Conservation (phyloP, 129 eudicot genomes). For the Smallanthus sonchifolius region DNA sequence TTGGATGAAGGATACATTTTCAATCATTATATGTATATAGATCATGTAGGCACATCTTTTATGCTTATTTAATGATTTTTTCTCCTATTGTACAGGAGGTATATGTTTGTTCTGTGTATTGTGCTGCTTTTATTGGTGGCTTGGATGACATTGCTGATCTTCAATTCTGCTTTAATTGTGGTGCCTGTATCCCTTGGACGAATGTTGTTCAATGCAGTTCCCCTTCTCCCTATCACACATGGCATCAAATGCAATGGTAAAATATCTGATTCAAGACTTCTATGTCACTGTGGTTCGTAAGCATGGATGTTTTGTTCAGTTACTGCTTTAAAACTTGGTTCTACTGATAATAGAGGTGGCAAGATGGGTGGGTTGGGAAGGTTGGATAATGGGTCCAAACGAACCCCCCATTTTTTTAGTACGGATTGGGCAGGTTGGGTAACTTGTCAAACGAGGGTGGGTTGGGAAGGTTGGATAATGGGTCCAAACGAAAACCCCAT, state of each 20-base stretch:
- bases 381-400: not conserved
- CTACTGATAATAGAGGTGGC: not conserved
- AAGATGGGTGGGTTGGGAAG: not conserved
- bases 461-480: not conserved
- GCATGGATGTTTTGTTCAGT: not conserved
- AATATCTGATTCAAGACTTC: not conserved
- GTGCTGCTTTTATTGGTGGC: conserved; percentile 77
- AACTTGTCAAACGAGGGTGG: not conserved
- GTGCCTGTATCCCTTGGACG: conserved; percentile 84
- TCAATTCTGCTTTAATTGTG: conserved; percentile 65
- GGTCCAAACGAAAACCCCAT: not conserved
- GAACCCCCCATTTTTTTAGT: not conserved
- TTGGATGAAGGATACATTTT: not conserved
- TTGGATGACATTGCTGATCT: conserved; percentile 79
- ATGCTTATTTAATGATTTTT: not conserved
- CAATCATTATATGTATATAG: not conserved
- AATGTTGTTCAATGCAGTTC: conserved; percentile 67
- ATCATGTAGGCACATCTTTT: not conserved
- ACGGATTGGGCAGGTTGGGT: not conserved
- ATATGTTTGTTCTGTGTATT: conserved; percentile 67
- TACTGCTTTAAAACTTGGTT: not conserved
- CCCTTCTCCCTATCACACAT: conserved; percentile 83
- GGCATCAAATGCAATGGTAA: conserved; percentile 93
- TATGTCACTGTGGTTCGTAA: not conserved
- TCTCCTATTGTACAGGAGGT: conserved; percentile 47